Percentiles rank a stretch among this genome's conserved stretches.
These are phyloP conservation scores for Naematelia aurantialba DNA, from an alignment of 768 basidiomycete genomes.

Conservation along the genomic window DNA sequence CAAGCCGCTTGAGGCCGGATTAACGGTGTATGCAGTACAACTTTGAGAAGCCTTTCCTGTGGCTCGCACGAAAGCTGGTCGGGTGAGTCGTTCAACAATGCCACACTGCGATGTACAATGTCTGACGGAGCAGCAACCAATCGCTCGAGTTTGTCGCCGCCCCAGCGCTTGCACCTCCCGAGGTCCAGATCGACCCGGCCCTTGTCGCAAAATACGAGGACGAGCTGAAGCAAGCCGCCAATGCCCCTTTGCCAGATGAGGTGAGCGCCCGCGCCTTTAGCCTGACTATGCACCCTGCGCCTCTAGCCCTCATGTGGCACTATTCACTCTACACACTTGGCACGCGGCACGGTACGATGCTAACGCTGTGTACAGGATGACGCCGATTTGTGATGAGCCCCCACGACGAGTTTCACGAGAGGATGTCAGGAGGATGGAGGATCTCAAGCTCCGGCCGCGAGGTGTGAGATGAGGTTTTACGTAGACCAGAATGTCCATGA, in stretches of 20 bases:
- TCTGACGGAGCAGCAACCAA: constrained; percentile 68
- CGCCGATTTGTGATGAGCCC: constrained; percentile 40
- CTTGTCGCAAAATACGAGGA: constrained; percentile 75
- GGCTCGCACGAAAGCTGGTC: constrained; percentile 96
- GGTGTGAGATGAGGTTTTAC: background rate
- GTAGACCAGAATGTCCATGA: constrained; percentile 3
- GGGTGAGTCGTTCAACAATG: constrained; percentile 67
- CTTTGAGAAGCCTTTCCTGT: constrained; percentile 99
- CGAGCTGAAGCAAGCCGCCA: constrained; percentile 81
- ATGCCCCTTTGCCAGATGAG: constrained; percentile 94
- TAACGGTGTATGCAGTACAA: constrained; percentile 61
- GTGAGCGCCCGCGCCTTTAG: constrained; percentile 47
- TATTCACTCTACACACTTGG: background rate
- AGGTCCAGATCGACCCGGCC: constrained; percentile 72
- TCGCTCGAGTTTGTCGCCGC: constrained; percentile 92
- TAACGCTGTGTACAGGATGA: constrained; percentile 34
- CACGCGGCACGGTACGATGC: background rate
- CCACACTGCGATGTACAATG: background rate
- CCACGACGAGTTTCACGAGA: background rate
- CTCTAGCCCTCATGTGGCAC: no score
- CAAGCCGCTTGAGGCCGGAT: background rate
- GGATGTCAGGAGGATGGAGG: no score
- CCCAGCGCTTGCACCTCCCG: constrained; percentile 89
- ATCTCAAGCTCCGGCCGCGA: no score
- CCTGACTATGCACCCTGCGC: background rate